Evolutionary conservation across 2,329 filamentous ascomycete genomes (phyloP).

Genomic region (Fusarium graminum): DNA sequence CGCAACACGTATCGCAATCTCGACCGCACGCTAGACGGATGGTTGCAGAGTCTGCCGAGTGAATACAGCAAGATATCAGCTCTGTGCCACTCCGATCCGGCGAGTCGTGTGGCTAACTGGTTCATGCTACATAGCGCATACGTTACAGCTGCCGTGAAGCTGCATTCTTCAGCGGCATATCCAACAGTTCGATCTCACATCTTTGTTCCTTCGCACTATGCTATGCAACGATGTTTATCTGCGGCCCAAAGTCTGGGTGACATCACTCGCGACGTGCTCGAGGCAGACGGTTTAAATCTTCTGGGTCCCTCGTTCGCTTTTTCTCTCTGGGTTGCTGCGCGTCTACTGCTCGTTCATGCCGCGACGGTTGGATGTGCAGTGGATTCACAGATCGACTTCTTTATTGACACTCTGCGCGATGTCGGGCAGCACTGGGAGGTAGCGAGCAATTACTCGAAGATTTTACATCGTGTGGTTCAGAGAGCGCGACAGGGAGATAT

Average conservation of each 20-base stretch:
- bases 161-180: conserved; percentile 61
- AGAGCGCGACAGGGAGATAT: conserved; percentile 54
- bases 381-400: conserved; percentile 59
- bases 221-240: conserved; percentile 60
- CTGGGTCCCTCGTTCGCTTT: conserved; percentile 60
- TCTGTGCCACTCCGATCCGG: conserved; percentile 60
- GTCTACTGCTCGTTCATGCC: conserved; percentile 58
- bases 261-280: conserved; percentile 59
- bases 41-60: conserved; percentile 59
- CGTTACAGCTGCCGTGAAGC: conserved; percentile 58
- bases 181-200: conserved; percentile 57
- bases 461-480: conserved; percentile 57
- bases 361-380: conserved; percentile 55
- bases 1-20: conserved; percentile 57
- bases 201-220: conserved; percentile 60
- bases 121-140: conserved; percentile 62
- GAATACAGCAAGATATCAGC: conserved; percentile 62
- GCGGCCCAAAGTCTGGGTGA: conserved; percentile 60
- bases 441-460: conserved; percentile 58
- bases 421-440: conserved; percentile 61
- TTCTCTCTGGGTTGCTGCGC: conserved; percentile 59
- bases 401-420: conserved; percentile 58
- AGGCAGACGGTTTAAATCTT: conserved; percentile 59
- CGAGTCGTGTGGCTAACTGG: conserved; percentile 61
- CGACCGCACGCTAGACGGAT: conserved; percentile 56